These are phyloP conservation scores for Trichosporon coremiiforme DNA, from an alignment of 1,284 basidiomycete species.

Conservation along the genomic window DNA sequence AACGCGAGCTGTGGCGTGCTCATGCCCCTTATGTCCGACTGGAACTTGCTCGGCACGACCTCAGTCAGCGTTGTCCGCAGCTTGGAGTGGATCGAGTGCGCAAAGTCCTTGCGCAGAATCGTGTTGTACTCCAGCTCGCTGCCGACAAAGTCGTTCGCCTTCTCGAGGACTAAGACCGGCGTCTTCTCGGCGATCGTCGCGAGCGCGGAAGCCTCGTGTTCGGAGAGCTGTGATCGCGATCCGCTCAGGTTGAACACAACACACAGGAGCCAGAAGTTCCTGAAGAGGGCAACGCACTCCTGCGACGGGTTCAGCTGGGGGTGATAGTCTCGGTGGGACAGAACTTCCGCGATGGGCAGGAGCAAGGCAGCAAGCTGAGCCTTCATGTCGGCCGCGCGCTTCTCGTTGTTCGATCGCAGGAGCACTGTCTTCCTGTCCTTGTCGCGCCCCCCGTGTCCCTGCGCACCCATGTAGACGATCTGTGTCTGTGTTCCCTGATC, in stretches of 20 bases:
- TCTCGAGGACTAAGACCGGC: slow-evolving; percentile 80
- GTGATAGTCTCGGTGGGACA: slow-evolving; percentile 74
- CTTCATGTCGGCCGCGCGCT: slow-evolving; percentile 64
- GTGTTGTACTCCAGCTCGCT: slow-evolving; percentile 94
- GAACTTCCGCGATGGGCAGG: slow-evolving; percentile 83
- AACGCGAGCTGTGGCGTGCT: slow-evolving; percentile 85
- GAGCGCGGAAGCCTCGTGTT: slow-evolving; percentile 69
- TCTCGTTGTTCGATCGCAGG: slow-evolving; percentile 38
- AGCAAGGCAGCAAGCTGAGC: slow-evolving; percentile 82
- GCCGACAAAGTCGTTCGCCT: slow-evolving; percentile 78
- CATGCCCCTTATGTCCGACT: slow-evolving; percentile 73
- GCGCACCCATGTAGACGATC: slow-evolving; percentile 62
- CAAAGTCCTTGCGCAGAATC: slow-evolving; percentile 85
- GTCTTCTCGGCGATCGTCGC: slow-evolving; percentile 83
- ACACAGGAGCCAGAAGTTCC: slow-evolving; percentile 93
- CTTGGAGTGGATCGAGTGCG: slow-evolving; percentile 66
- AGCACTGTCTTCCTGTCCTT: slow-evolving; percentile 36
- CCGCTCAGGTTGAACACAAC: slow-evolving; percentile 68
- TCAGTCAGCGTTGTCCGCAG: slow-evolving; percentile 69
- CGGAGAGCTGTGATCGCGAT: slow-evolving; percentile 45
- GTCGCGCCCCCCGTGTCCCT: slow-evolving; percentile 29
- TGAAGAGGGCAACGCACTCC: slow-evolving; percentile 78
- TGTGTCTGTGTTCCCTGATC: slow-evolving; percentile 93
- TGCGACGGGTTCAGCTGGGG: slow-evolving; percentile 65
- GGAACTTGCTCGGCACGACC: slow-evolving; percentile 67